Percentiles rank a stretch among this genome's conserved stretches.
phyloP scores from a whole-genome alignment of 2,329 filamentous ascomycete genomes.

The Fonsecaea pugnacius region DNA sequence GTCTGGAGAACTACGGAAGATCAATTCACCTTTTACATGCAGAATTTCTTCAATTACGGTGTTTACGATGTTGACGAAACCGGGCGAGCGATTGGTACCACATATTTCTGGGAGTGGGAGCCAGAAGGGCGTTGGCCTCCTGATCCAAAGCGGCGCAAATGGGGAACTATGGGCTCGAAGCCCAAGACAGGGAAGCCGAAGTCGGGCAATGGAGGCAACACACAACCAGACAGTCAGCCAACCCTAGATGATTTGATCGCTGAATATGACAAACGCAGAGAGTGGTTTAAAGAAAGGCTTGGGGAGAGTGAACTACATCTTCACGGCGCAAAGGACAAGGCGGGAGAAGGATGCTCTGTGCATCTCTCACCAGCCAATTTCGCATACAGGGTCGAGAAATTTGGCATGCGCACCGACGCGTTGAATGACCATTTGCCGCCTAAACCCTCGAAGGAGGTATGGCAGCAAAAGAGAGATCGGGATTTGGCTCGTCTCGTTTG shows the following conservation, averaged over 20 bases:
- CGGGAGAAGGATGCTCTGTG: neutral
- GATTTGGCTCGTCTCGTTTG: neutral
- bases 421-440: neutral
- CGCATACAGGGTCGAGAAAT: neutral
- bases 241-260: neutral
- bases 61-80: conserved; percentile 1
- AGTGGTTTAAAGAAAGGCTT: neutral
- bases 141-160: neutral
- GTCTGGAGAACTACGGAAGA: conserved; percentile 5
- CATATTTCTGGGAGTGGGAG: conserved; percentile 9
- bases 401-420: neutral
- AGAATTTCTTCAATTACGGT: neutral
- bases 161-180: neutral
- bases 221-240: neutral
- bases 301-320: neutral
- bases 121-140: conserved; percentile 4
- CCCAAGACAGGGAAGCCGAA: neutral
- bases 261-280: neutral
- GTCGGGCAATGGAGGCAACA: neutral
- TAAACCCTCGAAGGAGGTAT: neutral
- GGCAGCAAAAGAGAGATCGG: neutral
- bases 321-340: neutral
- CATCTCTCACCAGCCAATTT: neutral
- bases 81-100: neutral
- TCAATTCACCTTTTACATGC: conserved; percentile 4